phyloP scores from a whole-genome alignment of 2,329 filamentous ascomycete genomes.

The Fusarium denticulatum region DNA sequence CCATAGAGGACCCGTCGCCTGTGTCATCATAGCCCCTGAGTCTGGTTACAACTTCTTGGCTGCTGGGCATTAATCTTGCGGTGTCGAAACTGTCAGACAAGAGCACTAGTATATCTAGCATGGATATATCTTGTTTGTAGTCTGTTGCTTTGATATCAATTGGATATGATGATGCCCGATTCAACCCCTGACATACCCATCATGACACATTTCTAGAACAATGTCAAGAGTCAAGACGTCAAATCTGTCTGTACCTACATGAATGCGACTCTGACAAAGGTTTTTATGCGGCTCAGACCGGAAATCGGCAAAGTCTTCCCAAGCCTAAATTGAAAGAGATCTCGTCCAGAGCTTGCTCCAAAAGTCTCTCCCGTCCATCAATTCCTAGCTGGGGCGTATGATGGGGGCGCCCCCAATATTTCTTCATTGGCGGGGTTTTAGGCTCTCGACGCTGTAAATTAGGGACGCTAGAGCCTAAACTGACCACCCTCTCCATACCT shows the following conservation, averaged over 20 bases:
- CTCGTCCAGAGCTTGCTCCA: neutral
- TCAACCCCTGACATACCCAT: neutral
- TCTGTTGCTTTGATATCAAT: neutral
- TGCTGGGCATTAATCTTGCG: neutral
- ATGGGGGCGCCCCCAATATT: constrained; percentile 10
- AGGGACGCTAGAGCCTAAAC: constrained; percentile 34
- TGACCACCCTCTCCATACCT: constrained; percentile 18
- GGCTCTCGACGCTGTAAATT: constrained; percentile 29
- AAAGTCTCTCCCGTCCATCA: neutral
- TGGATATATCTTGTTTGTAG: neutral
- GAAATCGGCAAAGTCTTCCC: constrained; percentile 25
- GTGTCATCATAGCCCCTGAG: neutral
- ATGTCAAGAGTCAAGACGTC: neutral
- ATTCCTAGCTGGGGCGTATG: neutral
- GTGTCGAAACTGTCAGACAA: neutral
- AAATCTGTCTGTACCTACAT: constrained; percentile 18
- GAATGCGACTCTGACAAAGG: constrained; percentile 19
- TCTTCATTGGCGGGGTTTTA: constrained; percentile 41
- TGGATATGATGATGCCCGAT: constrained; percentile 23
- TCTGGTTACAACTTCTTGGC: neutral
- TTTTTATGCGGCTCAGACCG: constrained; percentile 19
- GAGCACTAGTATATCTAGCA: neutral
- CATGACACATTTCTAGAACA: neutral
- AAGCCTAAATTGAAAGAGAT: neutral
- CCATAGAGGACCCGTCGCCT: neutral